Base-by-base conservation (phyloP, 768 basidiomycete genomes). In the Leccinum uliginosum region DNA sequence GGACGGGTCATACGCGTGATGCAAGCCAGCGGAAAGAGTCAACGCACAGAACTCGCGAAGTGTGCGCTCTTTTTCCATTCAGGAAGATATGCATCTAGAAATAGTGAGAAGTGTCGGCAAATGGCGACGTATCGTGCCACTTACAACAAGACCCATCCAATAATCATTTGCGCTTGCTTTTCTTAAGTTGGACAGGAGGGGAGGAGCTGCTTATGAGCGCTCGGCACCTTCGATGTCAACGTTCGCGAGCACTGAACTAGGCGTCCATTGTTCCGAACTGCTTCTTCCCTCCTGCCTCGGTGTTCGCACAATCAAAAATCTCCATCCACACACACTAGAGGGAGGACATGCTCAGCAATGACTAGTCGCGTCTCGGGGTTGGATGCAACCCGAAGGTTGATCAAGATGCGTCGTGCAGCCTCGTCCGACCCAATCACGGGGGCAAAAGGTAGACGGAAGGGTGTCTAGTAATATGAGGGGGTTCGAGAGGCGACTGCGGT, bases 351-450 rank as follows among this genome's bases (percentile, higher is more conserved):
- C 61, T 92, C 89, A 0, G 83, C 87, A 43, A 92, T 78, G 32
- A 92, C 73, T 3, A 91, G 74, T 56, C 75, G 80, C 21, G 88
- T 90, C 3, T 75, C 69, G 5, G 54, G 50, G n/a, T 56, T 50
- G 9, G 74, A 72, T 4, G 73, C 73, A 30, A 71, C 71, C 12
- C 80, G 73, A 4, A 83, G 72, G 26, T 76, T 77, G 21, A 74
- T 66, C 44, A 83, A 66, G 45, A 83, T 80, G 34, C 73, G 74
- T 21, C 58, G 60, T 23, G 81, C 82, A 59, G 73, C 78, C 1
- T 73, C 74, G 59, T 90, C 85, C 1, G 87, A 83, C 89, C 89
- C n/a, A 91, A 64, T 92, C 89, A 62, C 91, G 89, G 32, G 87
- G 74, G 35, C 29, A 90, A 74, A 32, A 91, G 74, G 65, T 85